Percentiles rank a stretch among this genome's conserved stretches.
Conservation (phyloP, 1,139 yeast species). For the Pichia sp. region DNA sequence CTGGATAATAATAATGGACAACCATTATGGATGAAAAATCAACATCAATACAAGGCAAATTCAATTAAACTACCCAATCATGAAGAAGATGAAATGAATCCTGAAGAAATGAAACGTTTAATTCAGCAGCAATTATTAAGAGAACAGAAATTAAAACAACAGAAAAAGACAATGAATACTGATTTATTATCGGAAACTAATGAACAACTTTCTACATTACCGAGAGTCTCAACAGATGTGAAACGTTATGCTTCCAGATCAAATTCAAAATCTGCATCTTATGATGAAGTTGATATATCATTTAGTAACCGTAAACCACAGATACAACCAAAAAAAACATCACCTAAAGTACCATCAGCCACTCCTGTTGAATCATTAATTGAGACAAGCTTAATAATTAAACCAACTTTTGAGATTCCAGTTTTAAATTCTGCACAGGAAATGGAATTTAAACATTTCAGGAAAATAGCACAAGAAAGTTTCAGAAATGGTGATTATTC, state of each 20-base stretch:
- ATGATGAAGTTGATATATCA: conserved; percentile 2
- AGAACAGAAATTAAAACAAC: conserved; percentile 27
- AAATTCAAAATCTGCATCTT: not conserved
- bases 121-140: conserved; percentile 37
- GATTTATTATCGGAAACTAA: not conserved
- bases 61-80: conserved; percentile 32
- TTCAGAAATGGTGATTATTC: conserved; percentile 81
- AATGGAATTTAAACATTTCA: conserved; percentile 6
- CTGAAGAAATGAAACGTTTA: conserved; percentile 37
- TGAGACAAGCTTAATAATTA: conserved; percentile 1
- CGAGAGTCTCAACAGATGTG: not conserved
- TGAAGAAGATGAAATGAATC: conserved; percentile 35
- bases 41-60: conserved; percentile 41
- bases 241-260: not conserved
- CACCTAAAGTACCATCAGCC: not conserved
- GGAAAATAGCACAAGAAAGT: conserved; percentile 30
- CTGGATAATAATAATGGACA: conserved; percentile 36
- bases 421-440: conserved; percentile 11
- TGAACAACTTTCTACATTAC: not conserved
- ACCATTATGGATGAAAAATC: conserved; percentile 80
- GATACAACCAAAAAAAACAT: not conserved
- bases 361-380: conserved; percentile 4
- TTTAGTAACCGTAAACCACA: conserved; percentile 3
- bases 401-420: conserved; percentile 20
- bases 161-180: conserved; percentile 18